These are phyloP conservation scores for Eleusine coracana DNA, from an alignment of 176 grass and related monocot genomes.

Conservation along the genomic window DNA sequence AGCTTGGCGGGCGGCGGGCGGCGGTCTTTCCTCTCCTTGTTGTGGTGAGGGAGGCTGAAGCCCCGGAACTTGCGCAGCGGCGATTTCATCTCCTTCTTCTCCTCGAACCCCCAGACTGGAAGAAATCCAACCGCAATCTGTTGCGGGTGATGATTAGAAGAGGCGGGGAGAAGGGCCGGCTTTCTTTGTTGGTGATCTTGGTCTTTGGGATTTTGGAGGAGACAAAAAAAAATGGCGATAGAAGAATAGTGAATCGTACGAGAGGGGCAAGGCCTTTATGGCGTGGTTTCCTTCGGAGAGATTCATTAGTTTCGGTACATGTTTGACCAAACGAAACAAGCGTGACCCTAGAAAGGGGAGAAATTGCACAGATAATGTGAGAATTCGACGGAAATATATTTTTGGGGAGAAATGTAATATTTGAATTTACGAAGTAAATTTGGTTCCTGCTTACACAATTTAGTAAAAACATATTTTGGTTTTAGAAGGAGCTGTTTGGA, in stretches of 20 bases:
- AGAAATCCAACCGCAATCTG: neutral
- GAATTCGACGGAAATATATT: neutral
- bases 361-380: neutral
- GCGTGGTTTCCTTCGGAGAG: conserved; percentile 5
- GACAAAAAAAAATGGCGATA: conserved; percentile 24
- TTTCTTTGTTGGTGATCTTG: conserved; percentile 15
- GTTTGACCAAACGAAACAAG: conserved; percentile 55
- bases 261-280: neutral
- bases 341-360: conserved; percentile 6
- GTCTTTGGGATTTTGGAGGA: conserved; percentile 29
- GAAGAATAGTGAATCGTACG: conserved; percentile 15
- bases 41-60: conserved; percentile 51
- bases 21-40: conserved; percentile 51
- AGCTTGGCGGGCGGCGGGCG: conserved; percentile 60
- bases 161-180: neutral
- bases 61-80: conserved; percentile 75
- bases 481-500: too few species aligned
- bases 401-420: neutral
- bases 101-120: neutral
- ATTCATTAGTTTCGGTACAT: conserved; percentile 28
- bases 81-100: conserved; percentile 65
- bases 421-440: too few species aligned
- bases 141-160: neutral
- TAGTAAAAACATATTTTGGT: too few species aligned
- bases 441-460: too few species aligned